Evolutionary conservation across 352 stramenopile species (phyloP).

Genomic region (Phytopythium cucurbitacearum): DNA sequence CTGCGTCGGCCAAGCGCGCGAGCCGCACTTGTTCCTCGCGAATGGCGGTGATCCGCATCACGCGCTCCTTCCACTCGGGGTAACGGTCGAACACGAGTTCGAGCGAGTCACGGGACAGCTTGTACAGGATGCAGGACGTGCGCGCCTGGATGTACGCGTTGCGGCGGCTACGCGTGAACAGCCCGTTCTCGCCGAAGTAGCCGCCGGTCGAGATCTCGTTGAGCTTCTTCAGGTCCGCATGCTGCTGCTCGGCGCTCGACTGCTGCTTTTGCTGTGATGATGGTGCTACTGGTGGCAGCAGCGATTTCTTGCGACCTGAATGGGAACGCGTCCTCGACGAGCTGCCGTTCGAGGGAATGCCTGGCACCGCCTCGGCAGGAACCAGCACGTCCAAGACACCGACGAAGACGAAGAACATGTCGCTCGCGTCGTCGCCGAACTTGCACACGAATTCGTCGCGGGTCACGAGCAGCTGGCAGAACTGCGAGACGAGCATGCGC

Average conservation of each 20-base stretch:
- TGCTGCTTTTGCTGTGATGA: neutral
- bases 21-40: constrained; percentile 7
- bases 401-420: constrained; percentile 66
- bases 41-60: constrained; percentile 27
- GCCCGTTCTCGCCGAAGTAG: constrained; percentile 42
- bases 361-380: constrained; percentile 1
- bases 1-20: neutral
- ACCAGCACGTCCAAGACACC: constrained; percentile 36
- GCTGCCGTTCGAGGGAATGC: neutral
- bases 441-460: constrained; percentile 37
- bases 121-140: constrained; percentile 48
- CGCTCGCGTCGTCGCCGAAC: constrained; percentile 37
- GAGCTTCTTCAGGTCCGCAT: constrained; percentile 35
- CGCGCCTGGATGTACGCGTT: constrained; percentile 35
- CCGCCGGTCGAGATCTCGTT: constrained; percentile 35
- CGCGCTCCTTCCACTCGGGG: constrained; percentile 43
- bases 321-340: constrained; percentile 1
- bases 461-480: constrained; percentile 37
- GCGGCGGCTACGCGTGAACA: constrained; percentile 38
- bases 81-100: constrained; percentile 47
- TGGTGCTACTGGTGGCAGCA: neutral
- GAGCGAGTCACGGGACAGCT: constrained; percentile 35
- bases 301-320: neutral
- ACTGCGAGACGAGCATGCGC: constrained; percentile 45
- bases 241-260: neutral